phyloP scores from a whole-genome alignment of 306 rosid species.

The Cercis canadensis region DNA sequence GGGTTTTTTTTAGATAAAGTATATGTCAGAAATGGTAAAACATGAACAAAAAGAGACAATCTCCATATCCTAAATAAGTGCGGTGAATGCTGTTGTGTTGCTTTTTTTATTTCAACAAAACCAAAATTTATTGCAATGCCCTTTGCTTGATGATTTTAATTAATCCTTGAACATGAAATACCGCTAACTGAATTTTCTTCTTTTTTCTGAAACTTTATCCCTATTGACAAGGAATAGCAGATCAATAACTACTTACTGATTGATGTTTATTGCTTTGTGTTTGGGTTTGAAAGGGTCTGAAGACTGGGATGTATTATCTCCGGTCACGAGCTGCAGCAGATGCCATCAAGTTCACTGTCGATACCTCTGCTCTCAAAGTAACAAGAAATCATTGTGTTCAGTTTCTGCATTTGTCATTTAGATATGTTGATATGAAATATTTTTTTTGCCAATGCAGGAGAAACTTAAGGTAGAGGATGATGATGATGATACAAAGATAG shows the following conservation, averaged over 20 bases:
- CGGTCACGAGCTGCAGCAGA: conserved; percentile 84
- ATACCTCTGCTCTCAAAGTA: conserved; percentile 67
- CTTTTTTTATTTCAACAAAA: too few species aligned
- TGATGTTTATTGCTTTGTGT: conserved; percentile 15
- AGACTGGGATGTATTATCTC: conserved; percentile 93
- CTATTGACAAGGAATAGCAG: not conserved
- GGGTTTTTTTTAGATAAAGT: not conserved
- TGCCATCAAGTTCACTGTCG: conserved; percentile 92
- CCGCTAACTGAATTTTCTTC: not conserved
- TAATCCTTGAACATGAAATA: not conserved
- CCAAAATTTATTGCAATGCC: not conserved
- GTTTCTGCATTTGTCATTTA: not conserved
- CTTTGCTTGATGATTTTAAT: not conserved
- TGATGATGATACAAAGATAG: conserved; percentile 67
- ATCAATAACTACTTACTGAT: conserved; percentile 16
- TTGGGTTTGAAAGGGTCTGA: conserved; percentile 63
- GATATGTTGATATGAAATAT: not conserved
- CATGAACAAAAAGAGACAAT: not conserved
- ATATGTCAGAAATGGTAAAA: not conserved
- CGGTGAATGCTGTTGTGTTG: not conserved
- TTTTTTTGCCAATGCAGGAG: conserved; percentile 51
- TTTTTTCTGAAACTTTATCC: not conserved
- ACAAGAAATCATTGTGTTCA: not conserved
- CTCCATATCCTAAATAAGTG: not conserved
- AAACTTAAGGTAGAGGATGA: conserved; percentile 40